Evolutionary conservation across 352 stramenopile species (phyloP).

Genomic region (Globisporangium mamillatum): DNA sequence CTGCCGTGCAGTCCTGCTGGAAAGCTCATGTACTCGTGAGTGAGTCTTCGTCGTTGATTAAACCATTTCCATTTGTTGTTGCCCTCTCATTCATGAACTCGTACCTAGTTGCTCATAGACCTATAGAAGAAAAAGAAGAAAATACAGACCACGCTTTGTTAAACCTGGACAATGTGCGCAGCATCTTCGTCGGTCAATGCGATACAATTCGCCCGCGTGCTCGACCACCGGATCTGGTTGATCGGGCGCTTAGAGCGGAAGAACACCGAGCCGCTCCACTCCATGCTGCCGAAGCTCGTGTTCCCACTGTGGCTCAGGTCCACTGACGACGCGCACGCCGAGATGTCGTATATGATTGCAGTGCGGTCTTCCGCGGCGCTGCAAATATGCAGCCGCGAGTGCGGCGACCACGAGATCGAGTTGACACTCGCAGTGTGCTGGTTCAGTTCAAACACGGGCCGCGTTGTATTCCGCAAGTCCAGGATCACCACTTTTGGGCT

Average conservation of each 20-base stretch:
- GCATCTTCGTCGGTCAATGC: slow-evolving; percentile 94
- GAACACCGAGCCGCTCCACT: slow-evolving; percentile 45
- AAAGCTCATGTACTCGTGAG: slow-evolving; percentile 81
- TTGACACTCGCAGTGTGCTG: slow-evolving; percentile 93
- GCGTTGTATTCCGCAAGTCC: slow-evolving; percentile 92
- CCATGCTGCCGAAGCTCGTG: slow-evolving; percentile 21
- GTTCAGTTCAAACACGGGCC: slow-evolving; percentile 90
- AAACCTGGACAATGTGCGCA: slow-evolving; percentile 92
- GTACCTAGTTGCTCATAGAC: neutral
- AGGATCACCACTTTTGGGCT: slow-evolving; percentile 92
- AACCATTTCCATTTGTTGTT: neutral
- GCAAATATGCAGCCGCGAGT: slow-evolving; percentile 92
- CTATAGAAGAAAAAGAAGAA: neutral
- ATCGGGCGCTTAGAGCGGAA: slow-evolving; percentile 70
- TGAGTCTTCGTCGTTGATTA: neutral
- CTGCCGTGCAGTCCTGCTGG: slow-evolving; percentile 79
- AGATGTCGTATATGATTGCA: slow-evolving; percentile 96
- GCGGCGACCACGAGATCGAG: slow-evolving; percentile 95
- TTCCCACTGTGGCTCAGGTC: slow-evolving; percentile 21
- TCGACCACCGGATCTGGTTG: slow-evolving; percentile 90
- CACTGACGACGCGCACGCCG: slow-evolving; percentile 27
- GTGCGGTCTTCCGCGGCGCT: slow-evolving; percentile 94
- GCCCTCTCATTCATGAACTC: neutral
- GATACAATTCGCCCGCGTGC: slow-evolving; percentile 94
- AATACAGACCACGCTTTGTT: slow-evolving; percentile 10